Conservation (phyloP, 2,329 filamentous ascomycete species). For the Chrysosporium keratinophilum region DNA sequence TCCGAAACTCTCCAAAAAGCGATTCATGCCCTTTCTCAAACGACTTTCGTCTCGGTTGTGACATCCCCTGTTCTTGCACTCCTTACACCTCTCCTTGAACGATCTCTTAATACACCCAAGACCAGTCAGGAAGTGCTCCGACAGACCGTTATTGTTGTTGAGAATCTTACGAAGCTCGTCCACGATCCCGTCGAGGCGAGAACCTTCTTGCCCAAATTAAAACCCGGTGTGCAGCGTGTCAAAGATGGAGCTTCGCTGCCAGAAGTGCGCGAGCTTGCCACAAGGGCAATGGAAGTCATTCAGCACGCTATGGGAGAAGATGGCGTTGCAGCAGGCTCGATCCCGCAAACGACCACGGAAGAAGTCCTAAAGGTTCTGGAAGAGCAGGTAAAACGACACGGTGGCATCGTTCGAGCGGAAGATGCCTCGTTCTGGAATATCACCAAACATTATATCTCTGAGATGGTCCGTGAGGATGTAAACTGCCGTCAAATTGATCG, state of each 20-base stretch:
- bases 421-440: slow-evolving; percentile 53
- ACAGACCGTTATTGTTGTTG: slow-evolving; percentile 90
- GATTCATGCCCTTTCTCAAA: slow-evolving; percentile 91
- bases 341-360: slow-evolving; percentile 55
- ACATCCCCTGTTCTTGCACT: slow-evolving; percentile 91
- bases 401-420: slow-evolving; percentile 53
- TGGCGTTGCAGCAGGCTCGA: slow-evolving; percentile 47
- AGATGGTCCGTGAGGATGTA: slow-evolving; percentile 78
- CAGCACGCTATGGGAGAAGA: slow-evolving; percentile 78
- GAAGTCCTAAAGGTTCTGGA: slow-evolving; percentile 69
- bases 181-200: slow-evolving; percentile 91
- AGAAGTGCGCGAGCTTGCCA: slow-evolving; percentile 84
- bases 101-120: slow-evolving; percentile 79
- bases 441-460: slow-evolving; percentile 62
- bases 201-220: slow-evolving; percentile 87
- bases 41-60: slow-evolving; percentile 95
- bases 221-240: slow-evolving; percentile 85
- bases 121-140: slow-evolving; percentile 90
- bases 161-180: slow-evolving; percentile 96
- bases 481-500: slow-evolving; percentile 70
- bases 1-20: slow-evolving; percentile 83
- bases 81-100: slow-evolving; percentile 86
- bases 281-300: slow-evolving; percentile 73
- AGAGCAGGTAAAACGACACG: slow-evolving; percentile 60
- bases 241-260: slow-evolving; percentile 80